These are phyloP conservation scores for Panaeolus cyanescens DNA, from an alignment of 768 basidiomycete species.

Conservation along the genomic window DNA sequence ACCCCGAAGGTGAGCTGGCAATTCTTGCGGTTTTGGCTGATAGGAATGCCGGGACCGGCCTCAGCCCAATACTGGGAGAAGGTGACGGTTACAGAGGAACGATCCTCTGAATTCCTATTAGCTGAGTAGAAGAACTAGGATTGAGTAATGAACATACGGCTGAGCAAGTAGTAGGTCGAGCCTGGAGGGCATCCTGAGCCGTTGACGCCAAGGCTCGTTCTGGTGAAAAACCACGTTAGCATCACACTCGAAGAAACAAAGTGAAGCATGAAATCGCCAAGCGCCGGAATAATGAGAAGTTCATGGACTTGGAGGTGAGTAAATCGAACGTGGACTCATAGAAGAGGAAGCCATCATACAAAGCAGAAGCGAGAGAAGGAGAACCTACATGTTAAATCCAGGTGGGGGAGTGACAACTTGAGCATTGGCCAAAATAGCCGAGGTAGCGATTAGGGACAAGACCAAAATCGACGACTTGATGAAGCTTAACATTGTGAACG, in stretches of 20 bases:
- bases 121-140: conserved; percentile 1
- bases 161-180: conserved; percentile 9
- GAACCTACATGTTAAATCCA: conserved; percentile 13
- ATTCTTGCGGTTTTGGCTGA: conserved; percentile 17
- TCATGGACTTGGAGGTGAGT: not conserved
- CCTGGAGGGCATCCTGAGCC: conserved; percentile 18
- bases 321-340: not conserved
- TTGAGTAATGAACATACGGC: conserved; percentile 9
- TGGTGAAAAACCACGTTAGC: not conserved
- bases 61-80: conserved; percentile 11
- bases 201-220: conserved; percentile 15
- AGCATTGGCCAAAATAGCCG: not conserved
- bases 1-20: conserved; percentile 18
- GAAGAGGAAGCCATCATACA: not conserved
- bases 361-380: not conserved
- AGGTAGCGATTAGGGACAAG: not conserved
- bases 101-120: not conserved
- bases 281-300: not conserved
- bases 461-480: conserved; percentile 3
- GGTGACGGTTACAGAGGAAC: conserved; percentile 10
- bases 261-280: not conserved
- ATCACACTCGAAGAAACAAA: not conserved
- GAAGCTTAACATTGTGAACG: conserved; percentile 8
- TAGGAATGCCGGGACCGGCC: conserved; percentile 12
- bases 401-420: conserved; percentile 7